Evolutionary conservation across 2,329 filamentous ascomycete species (phyloP), one percentile per base, ranked within the genome.

Genomic region (Cytospora mali): DNA sequence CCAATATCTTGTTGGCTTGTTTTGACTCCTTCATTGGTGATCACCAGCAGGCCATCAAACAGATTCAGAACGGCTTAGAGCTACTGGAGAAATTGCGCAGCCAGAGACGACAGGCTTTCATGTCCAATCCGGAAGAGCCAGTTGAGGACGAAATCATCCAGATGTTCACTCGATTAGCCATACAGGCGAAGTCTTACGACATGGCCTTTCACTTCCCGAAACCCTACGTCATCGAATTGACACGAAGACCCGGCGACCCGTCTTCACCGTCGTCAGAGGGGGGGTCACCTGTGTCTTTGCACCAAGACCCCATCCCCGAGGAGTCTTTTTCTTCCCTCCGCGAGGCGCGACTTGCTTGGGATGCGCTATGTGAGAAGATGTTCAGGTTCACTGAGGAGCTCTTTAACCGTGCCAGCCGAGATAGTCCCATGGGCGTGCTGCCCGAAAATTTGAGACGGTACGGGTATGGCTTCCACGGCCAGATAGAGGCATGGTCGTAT

Each of bases 1-100:
- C 85, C 18, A 87, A 81, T 58, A 84, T 90, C 39, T 75, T 90
- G 42, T 78, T 90, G 55, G 84, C 85, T n/a, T 88, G 85, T 71
- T 89, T 89, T 65, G 86, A 90, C 72, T 88, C 85, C 1, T 88
- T 88, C 68, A 83, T 87, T 31, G 86, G 86, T 21, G 82, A 88
- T 64, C 85, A 88, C 69, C 82, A 78, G 66, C 83, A 85, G 66
- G 85, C 85, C 48, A 88, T 88, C 55, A 69, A 73, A 16, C 86
- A 88, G 69, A 87, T 88, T 48, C 85, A 88, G 69, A 81, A 74
- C 6, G 86, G 86, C 1, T 75, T 88, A 25, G 72, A 75, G 5
- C 72, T 88, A 2, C 72, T 88, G 18, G 82, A 87, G 57, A 78
- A 79, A 48, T 73, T 86, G 21, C 79, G 82, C 7, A 75, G 74